These are phyloP conservation scores for Xylaria sp. DNA, from an alignment of 2,329 filamentous ascomycete species.

Conservation along the genomic window DNA sequence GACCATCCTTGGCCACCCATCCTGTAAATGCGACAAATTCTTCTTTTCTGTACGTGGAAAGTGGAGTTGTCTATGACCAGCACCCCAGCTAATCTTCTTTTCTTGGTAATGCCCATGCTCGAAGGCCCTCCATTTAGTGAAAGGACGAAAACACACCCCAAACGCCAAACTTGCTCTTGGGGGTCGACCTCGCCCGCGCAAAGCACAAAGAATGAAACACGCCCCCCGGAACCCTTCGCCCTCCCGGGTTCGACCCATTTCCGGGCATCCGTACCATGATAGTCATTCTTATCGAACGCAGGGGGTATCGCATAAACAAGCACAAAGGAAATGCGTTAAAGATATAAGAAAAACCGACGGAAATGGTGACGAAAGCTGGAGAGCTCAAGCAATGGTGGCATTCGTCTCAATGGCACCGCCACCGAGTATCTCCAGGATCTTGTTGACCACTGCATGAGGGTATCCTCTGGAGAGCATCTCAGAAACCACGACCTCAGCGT, in stretches of 20 bases:
- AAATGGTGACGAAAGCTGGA: neutral
- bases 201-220: constrained; percentile 6
- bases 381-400: constrained; percentile 18
- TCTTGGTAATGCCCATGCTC: constrained; percentile 20
- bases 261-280: constrained; percentile 22
- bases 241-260: constrained; percentile 22
- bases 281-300: constrained; percentile 25
- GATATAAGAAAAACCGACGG: constrained; percentile 7
- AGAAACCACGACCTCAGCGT: constrained; percentile 71
- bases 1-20: neutral
- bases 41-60: constrained; percentile 36
- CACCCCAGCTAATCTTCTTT: constrained; percentile 26
- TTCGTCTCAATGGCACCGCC: constrained; percentile 44
- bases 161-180: constrained; percentile 24
- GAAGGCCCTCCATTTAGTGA: constrained; percentile 17
- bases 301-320: constrained; percentile 34
- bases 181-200: constrained; percentile 4
- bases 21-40: constrained; percentile 21
- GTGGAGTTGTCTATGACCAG: constrained; percentile 45
- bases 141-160: constrained; percentile 15
- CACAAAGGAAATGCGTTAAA: constrained; percentile 28
- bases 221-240: constrained; percentile 13
- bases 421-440: constrained; percentile 85
- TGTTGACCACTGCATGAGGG: constrained; percentile 83
- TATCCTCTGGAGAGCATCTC: constrained; percentile 92